A percentile compares a stretch with the other conserved stretches of the same genome.
These are phyloP conservation scores for Globisporangium paroecandrum DNA, from an alignment of 352 stramenopile genomes.

Conservation along the genomic window DNA sequence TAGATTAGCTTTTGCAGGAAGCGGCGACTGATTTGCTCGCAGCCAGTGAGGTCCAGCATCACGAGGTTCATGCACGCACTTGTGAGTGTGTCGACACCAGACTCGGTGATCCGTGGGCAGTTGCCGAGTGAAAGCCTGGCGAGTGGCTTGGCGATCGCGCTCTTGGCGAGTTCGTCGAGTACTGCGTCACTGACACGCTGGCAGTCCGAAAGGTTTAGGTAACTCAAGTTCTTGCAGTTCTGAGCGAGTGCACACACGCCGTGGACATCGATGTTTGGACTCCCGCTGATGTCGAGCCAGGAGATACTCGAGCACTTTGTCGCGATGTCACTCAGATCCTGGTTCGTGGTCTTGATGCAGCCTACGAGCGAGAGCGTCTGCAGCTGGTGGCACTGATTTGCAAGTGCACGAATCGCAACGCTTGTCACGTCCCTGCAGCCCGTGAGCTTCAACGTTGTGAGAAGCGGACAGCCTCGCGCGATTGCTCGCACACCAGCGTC, in stretches of 20 bases:
- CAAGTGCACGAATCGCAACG: constrained; percentile 67
- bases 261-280: constrained; percentile 51
- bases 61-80: constrained; percentile 67
- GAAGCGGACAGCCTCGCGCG: constrained; percentile 70
- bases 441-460: constrained; percentile 87
- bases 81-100: constrained; percentile 60
- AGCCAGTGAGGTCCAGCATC: constrained; percentile 84
- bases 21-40: constrained; percentile 55
- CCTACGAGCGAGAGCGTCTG: constrained; percentile 78
- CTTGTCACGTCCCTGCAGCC: constrained; percentile 84
- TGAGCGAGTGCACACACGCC: constrained; percentile 64
- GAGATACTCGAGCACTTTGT: constrained; percentile 47
- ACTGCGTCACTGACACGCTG: constrained; percentile 70
- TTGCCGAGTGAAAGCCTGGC: constrained; percentile 55
- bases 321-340: constrained; percentile 57
- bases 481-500: constrained; percentile 77
- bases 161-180: constrained; percentile 34
- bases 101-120: constrained; percentile 71
- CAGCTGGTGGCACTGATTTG: constrained; percentile 63
- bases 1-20: constrained; percentile 74
- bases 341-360: constrained; percentile 79
- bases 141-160: constrained; percentile 20
- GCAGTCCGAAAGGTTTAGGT: constrained; percentile 80
- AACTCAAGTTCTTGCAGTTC: constrained; percentile 46
- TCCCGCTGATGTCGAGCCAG: constrained; percentile 84